A percentile compares a stretch with the other conserved stretches of the same genome.
Evolutionary conservation across 257 asterid genomes (phyloP).

Genomic region (Solanum lycopersicoides): DNA sequence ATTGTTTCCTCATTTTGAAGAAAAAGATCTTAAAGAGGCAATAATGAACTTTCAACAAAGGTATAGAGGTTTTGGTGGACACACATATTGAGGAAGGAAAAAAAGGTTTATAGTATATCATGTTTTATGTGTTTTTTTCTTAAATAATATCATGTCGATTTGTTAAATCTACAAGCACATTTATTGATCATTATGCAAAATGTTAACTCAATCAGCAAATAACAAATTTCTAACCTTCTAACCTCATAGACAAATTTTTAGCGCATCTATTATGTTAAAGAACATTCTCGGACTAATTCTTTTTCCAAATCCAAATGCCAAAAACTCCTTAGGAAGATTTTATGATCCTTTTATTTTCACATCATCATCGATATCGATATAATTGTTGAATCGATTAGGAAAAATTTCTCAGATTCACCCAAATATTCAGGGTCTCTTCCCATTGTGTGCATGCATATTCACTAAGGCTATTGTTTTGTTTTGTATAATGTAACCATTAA

Average conservation of each 20-base stretch:
- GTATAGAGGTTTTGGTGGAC: background rate
- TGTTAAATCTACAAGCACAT: background rate
- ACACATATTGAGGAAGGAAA: background rate
- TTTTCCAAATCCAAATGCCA: background rate
- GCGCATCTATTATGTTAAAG: background rate
- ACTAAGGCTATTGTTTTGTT: background rate
- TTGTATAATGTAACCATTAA: no score
- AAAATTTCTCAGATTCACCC: background rate
- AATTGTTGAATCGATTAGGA: background rate
- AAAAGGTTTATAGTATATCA: no score
- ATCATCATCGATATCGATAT: no score
- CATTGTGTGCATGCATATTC: conserved; percentile 3
- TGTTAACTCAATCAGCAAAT: no score
- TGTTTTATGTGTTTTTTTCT: background rate
- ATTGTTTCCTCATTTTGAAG: background rate
- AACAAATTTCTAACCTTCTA: background rate
- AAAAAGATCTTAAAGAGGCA: conserved; percentile 4
- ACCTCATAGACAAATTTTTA: background rate
- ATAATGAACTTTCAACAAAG: background rate
- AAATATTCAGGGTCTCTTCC: background rate
- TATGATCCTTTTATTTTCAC: background rate
- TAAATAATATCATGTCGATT: no score
- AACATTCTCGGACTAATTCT: conserved; percentile 15
- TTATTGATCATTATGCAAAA: background rate
- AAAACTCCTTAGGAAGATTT: background rate